These are phyloP conservation scores for Dalechampia spathulata DNA, from an alignment of 441 rosid species.

Conservation along the genomic window DNA sequence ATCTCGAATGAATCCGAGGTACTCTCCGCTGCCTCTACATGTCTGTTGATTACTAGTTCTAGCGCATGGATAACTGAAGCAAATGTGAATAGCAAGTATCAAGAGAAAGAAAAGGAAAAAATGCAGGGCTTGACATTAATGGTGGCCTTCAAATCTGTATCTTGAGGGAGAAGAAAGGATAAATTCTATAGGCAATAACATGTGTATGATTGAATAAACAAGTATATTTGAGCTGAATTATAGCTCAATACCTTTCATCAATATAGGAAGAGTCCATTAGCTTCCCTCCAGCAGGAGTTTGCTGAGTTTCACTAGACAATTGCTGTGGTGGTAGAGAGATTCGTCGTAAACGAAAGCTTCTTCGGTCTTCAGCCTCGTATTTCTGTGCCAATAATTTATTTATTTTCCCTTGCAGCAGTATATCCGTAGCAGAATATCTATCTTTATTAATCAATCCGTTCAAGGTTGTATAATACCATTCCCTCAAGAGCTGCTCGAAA, in stretches of 20 bases:
- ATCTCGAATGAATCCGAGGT: too few species aligned
- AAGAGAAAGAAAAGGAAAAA: too few species aligned
- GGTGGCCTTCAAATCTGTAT: not conserved
- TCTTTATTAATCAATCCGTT: slow-evolving; percentile 53
- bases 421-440: not conserved
- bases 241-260: slow-evolving; percentile 17
- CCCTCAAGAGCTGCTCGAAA: slow-evolving; percentile 61
- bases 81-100: too few species aligned
- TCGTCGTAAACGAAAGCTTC: not conserved
- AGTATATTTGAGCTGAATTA: slow-evolving; percentile 23
- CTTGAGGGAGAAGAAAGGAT: not conserved
- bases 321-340: not conserved
- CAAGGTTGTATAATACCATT: slow-evolving; percentile 81
- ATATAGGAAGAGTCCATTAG: slow-evolving; percentile 19
- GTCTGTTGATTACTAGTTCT: too few species aligned
- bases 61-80: too few species aligned
- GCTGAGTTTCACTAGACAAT: not conserved
- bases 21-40: too few species aligned
- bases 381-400: not conserved
- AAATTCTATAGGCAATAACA: not conserved
- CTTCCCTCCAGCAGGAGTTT: slow-evolving; percentile 4
- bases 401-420: not conserved
- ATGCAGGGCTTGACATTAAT: too few species aligned
- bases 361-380: not conserved
- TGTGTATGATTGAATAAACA: not conserved